A percentile compares a stretch with the other conserved stretches of the same genome.
phyloP scores from a whole-genome alignment of 345 rosid genomes.

The Populus nigra region DNA sequence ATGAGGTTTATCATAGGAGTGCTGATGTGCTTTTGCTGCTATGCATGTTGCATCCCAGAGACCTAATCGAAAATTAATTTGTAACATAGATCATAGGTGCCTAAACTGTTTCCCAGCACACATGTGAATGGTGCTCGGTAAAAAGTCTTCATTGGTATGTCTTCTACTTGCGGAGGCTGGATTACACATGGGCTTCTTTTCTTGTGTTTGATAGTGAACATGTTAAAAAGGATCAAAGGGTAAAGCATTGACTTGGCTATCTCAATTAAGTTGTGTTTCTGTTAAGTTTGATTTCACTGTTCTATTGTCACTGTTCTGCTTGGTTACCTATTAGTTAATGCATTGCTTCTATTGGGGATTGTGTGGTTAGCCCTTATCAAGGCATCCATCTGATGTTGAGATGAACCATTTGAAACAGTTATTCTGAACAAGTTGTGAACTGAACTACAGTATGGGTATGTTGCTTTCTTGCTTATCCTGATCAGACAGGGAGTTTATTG shows the following conservation, averaged over 20 bases:
- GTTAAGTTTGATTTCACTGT: neutral
- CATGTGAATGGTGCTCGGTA: neutral
- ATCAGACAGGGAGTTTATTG: neutral
- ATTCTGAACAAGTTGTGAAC: neutral
- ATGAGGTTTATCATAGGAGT: neutral
- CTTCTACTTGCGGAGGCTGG: neutral
- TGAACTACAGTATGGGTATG: neutral
- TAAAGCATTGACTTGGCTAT: neutral
- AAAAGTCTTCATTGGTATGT: neutral
- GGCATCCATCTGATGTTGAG: neutral
- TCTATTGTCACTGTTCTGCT: neutral
- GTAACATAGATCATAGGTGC: neutral
- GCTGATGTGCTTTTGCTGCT: neutral
- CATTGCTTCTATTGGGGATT: neutral
- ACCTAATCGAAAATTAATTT: neutral
- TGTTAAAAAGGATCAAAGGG: neutral
- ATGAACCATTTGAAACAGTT: neutral
- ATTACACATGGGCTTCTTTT: neutral
- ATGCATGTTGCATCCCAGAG: neutral
- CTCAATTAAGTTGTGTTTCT: neutral
- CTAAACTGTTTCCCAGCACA: neutral
- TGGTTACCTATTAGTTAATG: neutral
- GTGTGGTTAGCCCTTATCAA: neutral
- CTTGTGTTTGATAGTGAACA: neutral
- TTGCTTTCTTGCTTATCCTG: neutral